These are phyloP conservation scores for Trichophyton verrucosum DNA, from an alignment of 2,329 filamentous ascomycete genomes.

Conservation along the genomic window DNA sequence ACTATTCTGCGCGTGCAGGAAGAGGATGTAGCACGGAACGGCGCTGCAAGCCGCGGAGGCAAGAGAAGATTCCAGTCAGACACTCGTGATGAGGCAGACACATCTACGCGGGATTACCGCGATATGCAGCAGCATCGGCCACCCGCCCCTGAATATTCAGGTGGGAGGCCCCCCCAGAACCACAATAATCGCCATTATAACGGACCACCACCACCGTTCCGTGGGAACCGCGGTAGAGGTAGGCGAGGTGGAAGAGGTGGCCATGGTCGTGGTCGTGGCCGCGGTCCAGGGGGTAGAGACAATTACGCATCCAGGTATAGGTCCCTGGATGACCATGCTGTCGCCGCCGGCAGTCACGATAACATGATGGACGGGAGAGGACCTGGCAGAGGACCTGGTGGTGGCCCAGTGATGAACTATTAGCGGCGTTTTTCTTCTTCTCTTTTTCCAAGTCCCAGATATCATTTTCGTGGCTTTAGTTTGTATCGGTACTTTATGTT, in stretches of 20 bases:
- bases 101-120: conserved; percentile 18
- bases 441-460: background rate
- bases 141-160: conserved; percentile 17
- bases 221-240: conserved; percentile 25
- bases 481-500: background rate
- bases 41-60: background rate
- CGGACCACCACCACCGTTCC: conserved; percentile 11
- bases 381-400: conserved; percentile 14
- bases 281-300: conserved; percentile 29
- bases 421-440: conserved; percentile 13
- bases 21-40: conserved; percentile 33
- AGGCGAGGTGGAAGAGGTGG: conserved; percentile 35
- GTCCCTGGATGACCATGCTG: conserved; percentile 50
- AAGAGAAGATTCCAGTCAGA: conserved; percentile 49
- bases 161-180: conserved; percentile 15
- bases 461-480: background rate
- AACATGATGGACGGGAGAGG: conserved; percentile 21
- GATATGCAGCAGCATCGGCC: conserved; percentile 19
- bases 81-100: conserved; percentile 41
- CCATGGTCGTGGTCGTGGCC: conserved; percentile 29
- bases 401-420: conserved; percentile 31
- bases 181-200: conserved; percentile 27
- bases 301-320: conserved; percentile 47
- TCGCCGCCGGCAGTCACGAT: conserved; percentile 21
- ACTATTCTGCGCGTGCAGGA: conserved; percentile 68